Conservation (phyloP, 257 asterid genomes). For the Scutellaria baicalensis region DNA sequence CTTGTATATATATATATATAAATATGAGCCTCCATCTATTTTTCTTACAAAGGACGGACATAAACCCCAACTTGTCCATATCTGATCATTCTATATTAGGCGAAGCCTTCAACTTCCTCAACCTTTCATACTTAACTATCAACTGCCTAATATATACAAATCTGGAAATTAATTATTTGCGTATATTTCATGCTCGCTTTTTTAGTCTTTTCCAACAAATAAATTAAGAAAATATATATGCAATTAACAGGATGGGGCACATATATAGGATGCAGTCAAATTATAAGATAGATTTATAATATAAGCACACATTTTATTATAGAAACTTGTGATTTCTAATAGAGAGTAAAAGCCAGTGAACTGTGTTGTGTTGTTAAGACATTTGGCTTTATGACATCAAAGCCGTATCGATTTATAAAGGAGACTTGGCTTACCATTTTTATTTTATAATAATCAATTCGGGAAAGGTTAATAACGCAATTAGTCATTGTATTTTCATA, state of each 20-base stretch:
- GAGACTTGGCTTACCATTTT: neutral
- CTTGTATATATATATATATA: no score
- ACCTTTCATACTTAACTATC: neutral
- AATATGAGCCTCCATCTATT: neutral
- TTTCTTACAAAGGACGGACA: neutral
- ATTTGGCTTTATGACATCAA: conserved; percentile 3
- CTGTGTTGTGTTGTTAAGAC: neutral
- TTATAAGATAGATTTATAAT: no score
- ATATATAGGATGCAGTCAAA: no score
- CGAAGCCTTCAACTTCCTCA: neutral
- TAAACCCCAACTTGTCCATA: neutral
- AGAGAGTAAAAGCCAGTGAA: no score
- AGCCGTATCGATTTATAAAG: neutral
- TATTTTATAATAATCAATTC: neutral
- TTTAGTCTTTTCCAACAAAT: no score
- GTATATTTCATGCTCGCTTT: no score
- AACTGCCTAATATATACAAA: neutral
- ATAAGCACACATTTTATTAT: neutral
- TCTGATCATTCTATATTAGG: neutral
- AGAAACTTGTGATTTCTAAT: neutral
- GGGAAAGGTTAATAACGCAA: neutral
- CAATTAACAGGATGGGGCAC: neutral
- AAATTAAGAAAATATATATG: no score
- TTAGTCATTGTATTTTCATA: no score
- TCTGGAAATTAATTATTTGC: no score